Percentiles rank a stretch among this genome's conserved stretches.
Conservation (phyloP, 2,329 filamentous ascomycete genomes). For the Periconia sp. region DNA sequence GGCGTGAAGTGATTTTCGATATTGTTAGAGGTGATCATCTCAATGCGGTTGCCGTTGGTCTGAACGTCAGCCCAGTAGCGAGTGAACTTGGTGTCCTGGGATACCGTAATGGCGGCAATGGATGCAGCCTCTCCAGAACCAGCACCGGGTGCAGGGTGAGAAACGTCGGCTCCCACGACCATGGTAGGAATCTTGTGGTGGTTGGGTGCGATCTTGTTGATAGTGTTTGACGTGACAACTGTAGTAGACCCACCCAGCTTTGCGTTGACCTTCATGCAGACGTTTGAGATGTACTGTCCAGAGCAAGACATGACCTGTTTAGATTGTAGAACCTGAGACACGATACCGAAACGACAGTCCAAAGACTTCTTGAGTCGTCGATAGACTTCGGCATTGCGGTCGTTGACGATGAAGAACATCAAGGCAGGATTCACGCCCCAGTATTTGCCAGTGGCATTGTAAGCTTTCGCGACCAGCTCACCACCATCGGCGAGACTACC, state of each 20-base stretch:
- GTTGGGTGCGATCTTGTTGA: constrained; percentile 27
- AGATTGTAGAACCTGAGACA: constrained; percentile 79
- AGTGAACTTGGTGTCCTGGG: constrained; percentile 69
- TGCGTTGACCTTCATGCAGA: constrained; percentile 92
- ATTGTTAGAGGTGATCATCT: constrained; percentile 73
- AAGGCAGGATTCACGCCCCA: constrained; percentile 68
- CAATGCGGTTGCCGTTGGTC: constrained; percentile 78
- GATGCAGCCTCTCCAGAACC: constrained; percentile 57
- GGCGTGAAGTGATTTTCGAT: constrained; percentile 66
- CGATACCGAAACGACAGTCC: constrained; percentile 81
- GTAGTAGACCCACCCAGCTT: constrained; percentile 86
- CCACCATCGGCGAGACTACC: constrained; percentile 43
- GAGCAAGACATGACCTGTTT: constrained; percentile 69
- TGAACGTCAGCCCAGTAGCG: constrained; percentile 78
- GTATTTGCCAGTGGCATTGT: constrained; percentile 56
- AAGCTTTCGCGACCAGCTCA: constrained; percentile 59
- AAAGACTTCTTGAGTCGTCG: constrained; percentile 85
- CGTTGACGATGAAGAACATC: constrained; percentile 74
- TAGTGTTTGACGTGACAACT: constrained; percentile 46
- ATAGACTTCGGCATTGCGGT: constrained; percentile 73
- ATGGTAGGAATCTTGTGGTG: constrained; percentile 58
- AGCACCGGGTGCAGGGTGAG: constrained; percentile 70
- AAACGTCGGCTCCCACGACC: constrained; percentile 89
- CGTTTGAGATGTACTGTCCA: constrained; percentile 87
- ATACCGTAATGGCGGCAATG: constrained; percentile 84